Percentiles rank a stretch among this genome's conserved stretches.
These are phyloP conservation scores for Gillenia trifoliata DNA, from an alignment of 306 rosid species.

Conservation along the genomic window DNA sequence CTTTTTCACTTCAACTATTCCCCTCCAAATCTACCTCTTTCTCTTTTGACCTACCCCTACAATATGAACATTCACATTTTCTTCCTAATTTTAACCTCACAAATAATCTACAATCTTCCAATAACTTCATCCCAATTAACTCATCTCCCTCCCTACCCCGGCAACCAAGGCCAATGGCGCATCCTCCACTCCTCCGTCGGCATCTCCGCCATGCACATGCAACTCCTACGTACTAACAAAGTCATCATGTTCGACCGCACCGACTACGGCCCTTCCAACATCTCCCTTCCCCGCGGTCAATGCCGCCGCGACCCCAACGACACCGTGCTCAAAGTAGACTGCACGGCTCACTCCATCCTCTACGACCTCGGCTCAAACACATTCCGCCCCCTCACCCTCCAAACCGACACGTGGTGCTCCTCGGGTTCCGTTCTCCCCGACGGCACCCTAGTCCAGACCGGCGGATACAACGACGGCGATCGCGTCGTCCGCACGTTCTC, in stretches of 20 bases:
- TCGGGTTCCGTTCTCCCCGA: conserved; percentile 63
- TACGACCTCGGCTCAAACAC: conserved; percentile 49
- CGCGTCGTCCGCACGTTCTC: conserved; percentile 51
- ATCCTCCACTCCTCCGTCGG: conserved; percentile 55
- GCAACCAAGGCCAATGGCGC: conserved; percentile 43
- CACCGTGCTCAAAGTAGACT: conserved; percentile 38
- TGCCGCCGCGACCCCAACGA: conserved; percentile 47
- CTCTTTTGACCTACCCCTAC: not conserved
- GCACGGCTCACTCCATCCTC: conserved; percentile 76
- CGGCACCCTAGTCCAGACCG: conserved; percentile 72
- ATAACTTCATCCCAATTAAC: conserved; percentile 12
- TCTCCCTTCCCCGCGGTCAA: conserved; percentile 41
- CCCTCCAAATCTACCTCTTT: conserved; percentile 13
- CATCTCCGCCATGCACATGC: conserved; percentile 92
- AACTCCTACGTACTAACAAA: conserved; percentile 48
- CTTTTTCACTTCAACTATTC: too few relatives aligned
- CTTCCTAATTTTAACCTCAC: conserved; percentile 16
- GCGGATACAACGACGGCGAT: conserved; percentile 71
- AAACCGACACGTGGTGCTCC: conserved; percentile 81
- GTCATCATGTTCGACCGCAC: conserved; percentile 66
- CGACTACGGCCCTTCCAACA: conserved; percentile 51
- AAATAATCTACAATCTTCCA: not conserved
- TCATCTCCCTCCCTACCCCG: not conserved
- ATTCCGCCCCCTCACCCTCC: conserved; percentile 51
- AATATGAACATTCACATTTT: conserved; percentile 1